A percentile compares a stretch with the other conserved stretches of the same genome.
These are phyloP conservation scores for Amanita pallidorosea DNA, from an alignment of 768 basidiomycete genomes.

Conservation along the genomic window DNA sequence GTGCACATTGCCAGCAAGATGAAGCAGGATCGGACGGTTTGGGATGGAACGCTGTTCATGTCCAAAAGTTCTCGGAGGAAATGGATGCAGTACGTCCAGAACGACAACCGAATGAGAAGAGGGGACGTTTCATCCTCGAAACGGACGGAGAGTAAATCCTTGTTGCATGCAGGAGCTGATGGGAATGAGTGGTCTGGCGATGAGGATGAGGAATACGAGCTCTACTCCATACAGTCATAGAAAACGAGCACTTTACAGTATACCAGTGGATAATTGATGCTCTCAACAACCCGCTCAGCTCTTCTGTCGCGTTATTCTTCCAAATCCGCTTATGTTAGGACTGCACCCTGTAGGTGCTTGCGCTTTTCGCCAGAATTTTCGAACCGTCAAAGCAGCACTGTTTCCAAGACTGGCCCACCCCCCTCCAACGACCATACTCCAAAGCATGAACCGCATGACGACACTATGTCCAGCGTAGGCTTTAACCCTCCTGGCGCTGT, in stretches of 20 bases:
- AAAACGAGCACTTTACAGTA: too few relatives aligned
- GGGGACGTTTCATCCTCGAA: not conserved
- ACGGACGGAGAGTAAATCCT: constrained; percentile 1
- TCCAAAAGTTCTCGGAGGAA: constrained; percentile 5
- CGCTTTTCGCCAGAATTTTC: constrained; percentile 5
- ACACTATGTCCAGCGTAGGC: constrained; percentile 24
- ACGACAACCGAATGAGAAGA: not conserved
- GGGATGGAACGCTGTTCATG: constrained; percentile 19
- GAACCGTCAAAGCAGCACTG: constrained; percentile 6
- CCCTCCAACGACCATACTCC: constrained; percentile 4
- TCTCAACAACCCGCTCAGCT: not conserved
- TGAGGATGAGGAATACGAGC: not conserved
- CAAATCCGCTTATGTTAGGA: not conserved
- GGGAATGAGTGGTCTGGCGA: not conserved
- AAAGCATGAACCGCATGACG: constrained; percentile 33
- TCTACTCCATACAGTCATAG: not conserved
- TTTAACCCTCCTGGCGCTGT: constrained; percentile 33
- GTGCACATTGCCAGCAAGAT: constrained; percentile 9
- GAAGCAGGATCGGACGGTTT: constrained; percentile 15
- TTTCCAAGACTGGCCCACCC: constrained; percentile 1
- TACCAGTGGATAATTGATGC: not conserved
- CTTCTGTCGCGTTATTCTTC: not conserved
- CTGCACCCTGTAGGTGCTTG: not conserved
- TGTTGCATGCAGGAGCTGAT: constrained; percentile 1
- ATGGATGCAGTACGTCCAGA: constrained; percentile 8